Evolutionary conservation across 2,329 filamentous ascomycete species (phyloP), one percentile per base, ranked within the genome.

Genomic region (Lachnellula suecica): DNA sequence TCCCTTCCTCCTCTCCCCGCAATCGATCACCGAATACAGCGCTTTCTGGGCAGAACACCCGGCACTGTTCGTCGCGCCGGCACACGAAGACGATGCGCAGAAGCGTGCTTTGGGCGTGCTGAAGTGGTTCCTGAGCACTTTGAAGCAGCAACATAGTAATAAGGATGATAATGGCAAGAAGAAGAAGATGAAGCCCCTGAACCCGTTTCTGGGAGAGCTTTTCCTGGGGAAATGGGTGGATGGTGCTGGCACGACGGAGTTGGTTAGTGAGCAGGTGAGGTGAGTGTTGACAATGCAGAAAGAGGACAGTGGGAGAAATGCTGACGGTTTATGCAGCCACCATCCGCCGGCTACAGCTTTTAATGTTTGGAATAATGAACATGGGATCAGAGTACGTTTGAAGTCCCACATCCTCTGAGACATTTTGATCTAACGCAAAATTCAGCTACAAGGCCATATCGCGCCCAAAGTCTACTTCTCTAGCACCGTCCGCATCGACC

Each of bases 321-420:
- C 47, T 55, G 34, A 54, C 44, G 11, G 22, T 34, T 23, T 17
- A 8, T 23, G 27, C 37, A 85, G 82, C 72, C 93, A 97, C 71
- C 93, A 97, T 70, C 93, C 94, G 43, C 94, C 94, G 2, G 89
- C 91, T 24, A 97, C 94, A 1, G 93, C 93, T 27, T 97, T 96
- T 74, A 88, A 85, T 69, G 94, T 97, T 68, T 88, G 84, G 74
- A 97, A 97, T 72, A 75, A 87, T 56, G 83, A 89, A 66, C 84
- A 94, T 57, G 91, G 91, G 51, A 83, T 97, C 27, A 52, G 57
- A 34, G 63, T 66, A 62, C 34, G 55, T 42, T 13, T n/a, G 22
- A 7, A 9, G 44, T 13, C 34, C 9, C 31, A 7, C 8, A 20
- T 19, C 15, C 15, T 8, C 17, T 15, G 4, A 20, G 25, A n/a